Base-by-base conservation (phyloP, 495 filamentous ascomycete species). In the Podospora tetraspora region DNA sequence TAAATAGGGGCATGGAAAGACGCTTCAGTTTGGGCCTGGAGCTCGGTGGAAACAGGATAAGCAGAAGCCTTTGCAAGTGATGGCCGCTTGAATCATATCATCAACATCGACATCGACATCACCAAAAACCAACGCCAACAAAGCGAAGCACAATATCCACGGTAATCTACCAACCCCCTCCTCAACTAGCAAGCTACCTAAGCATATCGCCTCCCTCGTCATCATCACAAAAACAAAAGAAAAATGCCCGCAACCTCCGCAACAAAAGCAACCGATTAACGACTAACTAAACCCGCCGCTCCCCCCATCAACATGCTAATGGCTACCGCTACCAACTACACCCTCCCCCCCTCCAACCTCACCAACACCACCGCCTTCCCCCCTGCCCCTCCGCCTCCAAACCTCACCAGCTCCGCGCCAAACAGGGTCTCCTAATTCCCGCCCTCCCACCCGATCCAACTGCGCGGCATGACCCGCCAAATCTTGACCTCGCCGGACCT, bases 401-500 rank as follows among this genome's bases (percentile, higher is more conserved):
- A 61, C 32, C 34, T 56, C 37, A 43, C 21, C 16, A 66, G 29
- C 58, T 66, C 65, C 30, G 52, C 22, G 22, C 65, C 65, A 37
- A 66, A 66, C 29, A 66, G 29, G 57, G 58, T 61, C 34, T 66
- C 71, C 73, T 75, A 75, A 58, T 73, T 75, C 68, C 73, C 71
- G 37, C 69, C 68, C 66, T 87, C 89, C 94, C 94, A 97, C 34
- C 94, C 92, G 59, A 98, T 89, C 93, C 94, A 98, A 70, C 84
- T 88, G 70, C 92, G 86, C 13, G 91, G 91, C 88, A 97, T 94
- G 37, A 96, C 92, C 67, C 95, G 88, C 95, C 95, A 99, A 68
- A 98, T 93, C 82, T 96, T 97, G 71, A 97, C 92, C 82, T 99
- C 95, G 12, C 95, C 95, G 78, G 90, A 94, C 76, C 91, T 84